Percentiles rank a stretch among this genome's conserved stretches.
Conservation (phyloP, 2,329 filamentous ascomycete species). For the Alternaria solani region DNA sequence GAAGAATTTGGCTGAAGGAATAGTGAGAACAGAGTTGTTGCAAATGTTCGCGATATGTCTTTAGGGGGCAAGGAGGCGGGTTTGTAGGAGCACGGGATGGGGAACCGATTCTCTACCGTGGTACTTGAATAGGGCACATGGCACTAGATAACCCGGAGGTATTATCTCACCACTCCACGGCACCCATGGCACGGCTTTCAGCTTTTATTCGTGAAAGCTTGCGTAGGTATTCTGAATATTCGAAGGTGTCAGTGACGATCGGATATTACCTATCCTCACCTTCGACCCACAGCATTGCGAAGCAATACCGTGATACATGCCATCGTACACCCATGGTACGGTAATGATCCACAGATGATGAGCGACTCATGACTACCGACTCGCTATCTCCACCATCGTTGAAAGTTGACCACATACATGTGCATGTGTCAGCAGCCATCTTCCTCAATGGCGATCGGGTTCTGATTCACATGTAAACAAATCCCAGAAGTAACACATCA, state of each 20-base stretch:
- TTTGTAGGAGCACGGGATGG: background rate
- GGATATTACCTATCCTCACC: too few species aligned
- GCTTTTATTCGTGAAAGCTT: background rate
- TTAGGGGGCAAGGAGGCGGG: background rate
- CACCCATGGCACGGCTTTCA: background rate
- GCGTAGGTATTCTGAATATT: background rate
- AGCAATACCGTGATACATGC: too few species aligned
- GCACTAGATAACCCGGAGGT: background rate
- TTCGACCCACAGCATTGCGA: too few species aligned
- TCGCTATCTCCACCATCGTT: too few species aligned
- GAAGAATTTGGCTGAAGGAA: background rate
- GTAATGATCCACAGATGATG: too few species aligned
- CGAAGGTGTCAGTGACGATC: background rate
- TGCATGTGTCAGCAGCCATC: too few species aligned
- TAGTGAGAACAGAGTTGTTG: background rate
- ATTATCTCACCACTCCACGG: conserved; percentile 1
- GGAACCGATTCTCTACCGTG: background rate
- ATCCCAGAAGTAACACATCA: background rate
- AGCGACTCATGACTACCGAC: too few species aligned
- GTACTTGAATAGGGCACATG: background rate
- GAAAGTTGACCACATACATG: too few species aligned
- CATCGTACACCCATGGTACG: too few species aligned
- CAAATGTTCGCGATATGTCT: background rate
- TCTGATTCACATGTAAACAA: background rate
- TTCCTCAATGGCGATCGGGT: background rate